Evolutionary conservation across 257 asterid genomes (phyloP), one percentile per base, ranked within the genome.

Genomic region (Knoxia roxburghii): DNA sequence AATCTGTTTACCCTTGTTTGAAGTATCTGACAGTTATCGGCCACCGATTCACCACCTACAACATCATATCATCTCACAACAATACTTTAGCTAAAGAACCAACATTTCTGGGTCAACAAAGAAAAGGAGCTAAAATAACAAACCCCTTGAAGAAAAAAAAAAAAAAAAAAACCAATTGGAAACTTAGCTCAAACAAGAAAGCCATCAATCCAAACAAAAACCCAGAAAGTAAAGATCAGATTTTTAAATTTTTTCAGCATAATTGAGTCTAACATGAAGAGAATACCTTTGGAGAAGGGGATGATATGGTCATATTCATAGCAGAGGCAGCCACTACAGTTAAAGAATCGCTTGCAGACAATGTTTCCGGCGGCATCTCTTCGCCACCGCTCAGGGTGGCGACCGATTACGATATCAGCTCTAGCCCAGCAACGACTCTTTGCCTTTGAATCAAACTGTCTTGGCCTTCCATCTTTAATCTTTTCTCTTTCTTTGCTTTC

Each of bases 341-440:
- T 92, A 75, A 83, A 82, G 78, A 92, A 88, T 71, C 96, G 96
- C 69, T 84, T 92, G 81, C 99, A 93, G 79, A 93, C 96, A 15
- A 86, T 56, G 84, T 93, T 93, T 14, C 99, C 99, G 32, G 97
- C 99, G 40, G 88, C 83, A 53, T 93, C 99, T 73, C 90, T 93
- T 68, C 97, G 97, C 99, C 99, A 93, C 70, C 99, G 82, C 72
- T 90, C 97, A 13, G 99, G 97, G 77, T 93, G 97, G 73, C 99
- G 97, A 68, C 97, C 97, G 0, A 85, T 85, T 46, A 93, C 90
- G 23, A 85, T 75, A 0, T 87, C 86, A 13, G 99, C 97, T 37
- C 79, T 83, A 48, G 90, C 73, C 99, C 99, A 90, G 74, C 97
- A 90, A 21, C 41, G 68, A 73, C 40, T 71, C 83, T 90, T 93